Conservation (phyloP, 768 basidiomycete genomes). For the Paxillus rubicundulus region DNA sequence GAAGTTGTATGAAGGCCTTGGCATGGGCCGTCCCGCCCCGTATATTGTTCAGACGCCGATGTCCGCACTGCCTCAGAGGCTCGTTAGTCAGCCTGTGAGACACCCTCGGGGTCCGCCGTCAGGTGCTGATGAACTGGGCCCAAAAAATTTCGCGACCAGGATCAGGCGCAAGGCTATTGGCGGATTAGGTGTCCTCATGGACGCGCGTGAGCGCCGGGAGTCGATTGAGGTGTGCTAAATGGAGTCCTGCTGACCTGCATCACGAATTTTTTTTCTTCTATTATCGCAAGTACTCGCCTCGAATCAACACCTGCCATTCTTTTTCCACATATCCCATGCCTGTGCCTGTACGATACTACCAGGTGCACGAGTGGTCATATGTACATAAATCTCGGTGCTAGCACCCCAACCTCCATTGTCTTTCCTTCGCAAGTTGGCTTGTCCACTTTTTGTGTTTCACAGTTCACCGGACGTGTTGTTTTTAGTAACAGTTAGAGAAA, state of each 20-base stretch:
- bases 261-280: constrained; percentile 2
- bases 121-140: constrained; percentile 80
- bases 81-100: constrained; percentile 71
- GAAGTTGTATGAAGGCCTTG: constrained; percentile 85
- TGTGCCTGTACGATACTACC: constrained; percentile 10
- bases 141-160: constrained; percentile 86
- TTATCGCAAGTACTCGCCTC: constrained; percentile 12
- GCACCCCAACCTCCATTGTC: constrained; percentile 19
- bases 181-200: constrained; percentile 75
- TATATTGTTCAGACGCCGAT: constrained; percentile 19
- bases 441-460: constrained; percentile 21
- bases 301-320: constrained; percentile 19
- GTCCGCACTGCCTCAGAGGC: constrained; percentile 44
- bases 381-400: constrained; percentile 22
- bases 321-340: constrained; percentile 12
- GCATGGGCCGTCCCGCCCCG: constrained; percentile 71
- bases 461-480: constrained; percentile 25
- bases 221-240: constrained; percentile 65
- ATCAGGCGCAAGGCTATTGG: constrained; percentile 84
- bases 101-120: constrained; percentile 89
- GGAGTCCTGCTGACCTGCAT: constrained; percentile 3
- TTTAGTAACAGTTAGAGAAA: constrained; percentile 18
- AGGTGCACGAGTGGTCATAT: constrained; percentile 8
- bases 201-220: constrained; percentile 77
- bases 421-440: constrained; percentile 26